phyloP scores from a whole-genome alignment of 257 asterid species.

The Leonotis leonurus region DNA sequence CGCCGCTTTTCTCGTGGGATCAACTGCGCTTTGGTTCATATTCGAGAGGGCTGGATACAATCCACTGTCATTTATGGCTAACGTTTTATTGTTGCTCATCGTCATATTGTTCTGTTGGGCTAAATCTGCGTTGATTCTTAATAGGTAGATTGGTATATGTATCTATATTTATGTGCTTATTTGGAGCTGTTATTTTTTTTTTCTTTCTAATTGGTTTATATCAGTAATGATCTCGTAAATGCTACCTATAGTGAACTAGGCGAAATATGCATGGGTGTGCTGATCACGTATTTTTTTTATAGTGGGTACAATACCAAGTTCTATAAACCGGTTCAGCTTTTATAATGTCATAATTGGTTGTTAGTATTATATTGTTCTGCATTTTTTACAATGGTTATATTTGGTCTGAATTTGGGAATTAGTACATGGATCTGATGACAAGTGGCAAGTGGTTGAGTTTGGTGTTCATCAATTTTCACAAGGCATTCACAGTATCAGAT shows the following conservation, averaged over 20 bases:
- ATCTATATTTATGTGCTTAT: background rate
- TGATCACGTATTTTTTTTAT: background rate
- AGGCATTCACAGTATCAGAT: background rate
- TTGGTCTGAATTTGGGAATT: background rate
- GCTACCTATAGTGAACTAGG: background rate
- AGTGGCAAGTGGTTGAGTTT: background rate
- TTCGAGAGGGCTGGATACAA: conserved; percentile 88
- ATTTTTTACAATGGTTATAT: background rate
- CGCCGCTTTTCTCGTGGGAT: conserved; percentile 43
- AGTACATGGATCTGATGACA: background rate
- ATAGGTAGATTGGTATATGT: conserved; percentile 43
- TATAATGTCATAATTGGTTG: background rate
- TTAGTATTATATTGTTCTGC: background rate
- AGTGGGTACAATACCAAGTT: background rate
- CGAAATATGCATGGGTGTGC: background rate
- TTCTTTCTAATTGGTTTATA: background rate
- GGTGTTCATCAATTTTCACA: background rate
- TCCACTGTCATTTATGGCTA: conserved; percentile 60
- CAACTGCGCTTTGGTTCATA: conserved; percentile 76
- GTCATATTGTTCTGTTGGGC: conserved; percentile 87
- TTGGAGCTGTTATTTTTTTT: background rate
- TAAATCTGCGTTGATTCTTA: conserved; percentile 87
- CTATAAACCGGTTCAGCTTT: background rate
- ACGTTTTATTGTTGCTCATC: conserved; percentile 67
- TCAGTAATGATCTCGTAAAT: background rate